Percentiles rank a stretch among this genome's conserved stretches.
Conservation (phyloP, 78 protist genomes). For the Planoprotostelium fungivorum region DNA sequence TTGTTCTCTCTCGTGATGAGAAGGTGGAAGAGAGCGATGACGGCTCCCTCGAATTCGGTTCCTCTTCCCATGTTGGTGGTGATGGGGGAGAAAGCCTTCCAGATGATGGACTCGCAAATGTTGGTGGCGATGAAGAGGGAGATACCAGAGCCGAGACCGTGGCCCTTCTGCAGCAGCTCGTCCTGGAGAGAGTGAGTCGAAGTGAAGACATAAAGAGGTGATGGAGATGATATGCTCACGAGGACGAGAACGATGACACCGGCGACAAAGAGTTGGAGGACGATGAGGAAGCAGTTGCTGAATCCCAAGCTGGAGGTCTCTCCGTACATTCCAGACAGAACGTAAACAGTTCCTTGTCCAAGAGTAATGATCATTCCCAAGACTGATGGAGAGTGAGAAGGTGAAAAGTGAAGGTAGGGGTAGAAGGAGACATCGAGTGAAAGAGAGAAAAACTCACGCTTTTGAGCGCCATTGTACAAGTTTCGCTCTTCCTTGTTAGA, state of each 20-base stretch:
- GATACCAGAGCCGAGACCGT: constrained; percentile 99
- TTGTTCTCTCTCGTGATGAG: constrained; percentile 86
- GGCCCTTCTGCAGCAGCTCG: constrained; percentile 99
- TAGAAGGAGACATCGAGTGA: neutral
- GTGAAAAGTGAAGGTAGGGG: constrained; percentile 10
- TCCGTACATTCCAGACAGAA: constrained; percentile 93
- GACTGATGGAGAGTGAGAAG: constrained; percentile 27
- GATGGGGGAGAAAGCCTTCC: constrained; percentile 98
- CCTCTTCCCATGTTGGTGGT: constrained; percentile 98
- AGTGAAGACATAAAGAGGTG: neutral
- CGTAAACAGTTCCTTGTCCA: constrained; percentile 95
- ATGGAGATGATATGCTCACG: constrained; percentile 13
- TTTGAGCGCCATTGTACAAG: constrained; percentile 94
- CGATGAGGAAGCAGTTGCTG: constrained; percentile 88
- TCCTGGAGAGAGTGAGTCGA: constrained; percentile 60
- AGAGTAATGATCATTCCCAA: constrained; percentile 94
- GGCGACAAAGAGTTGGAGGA: constrained; percentile 95
- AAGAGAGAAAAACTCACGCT: constrained; percentile 59
- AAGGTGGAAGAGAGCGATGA: constrained; percentile 97
- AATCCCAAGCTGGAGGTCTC: constrained; percentile 90
- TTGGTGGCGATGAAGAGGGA: constrained; percentile 99
- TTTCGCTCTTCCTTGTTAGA: constrained; percentile 81
- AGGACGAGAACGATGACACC: constrained; percentile 94
- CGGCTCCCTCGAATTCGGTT: constrained; percentile 99
- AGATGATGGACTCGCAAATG: constrained; percentile 99